phyloP scores from a whole-genome alignment of 148 eudicot genomes.

The Heliosperma pusillum region DNA sequence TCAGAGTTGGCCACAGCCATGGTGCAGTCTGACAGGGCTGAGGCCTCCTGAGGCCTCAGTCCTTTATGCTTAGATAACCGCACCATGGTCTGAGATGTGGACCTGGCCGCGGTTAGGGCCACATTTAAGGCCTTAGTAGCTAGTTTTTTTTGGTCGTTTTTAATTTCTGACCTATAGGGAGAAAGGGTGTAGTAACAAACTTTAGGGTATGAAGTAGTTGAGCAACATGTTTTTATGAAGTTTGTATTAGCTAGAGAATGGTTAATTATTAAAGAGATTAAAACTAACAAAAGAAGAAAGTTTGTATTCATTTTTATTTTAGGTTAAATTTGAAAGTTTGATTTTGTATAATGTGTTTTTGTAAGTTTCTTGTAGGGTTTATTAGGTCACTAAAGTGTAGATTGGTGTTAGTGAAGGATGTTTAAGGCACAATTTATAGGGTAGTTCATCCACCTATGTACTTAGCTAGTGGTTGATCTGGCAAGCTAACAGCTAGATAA shows the following conservation, averaged over 20 bases:
- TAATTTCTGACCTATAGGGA: conserved; percentile 23
- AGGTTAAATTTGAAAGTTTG: not conserved
- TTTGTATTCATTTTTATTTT: conserved; percentile 20
- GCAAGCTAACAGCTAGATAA: not conserved
- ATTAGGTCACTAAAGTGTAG: not conserved
- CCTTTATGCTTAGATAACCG: conserved; percentile 15
- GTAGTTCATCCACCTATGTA: not conserved
- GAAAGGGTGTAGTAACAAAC: conserved; percentile 31
- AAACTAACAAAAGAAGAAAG: conserved; percentile 6
- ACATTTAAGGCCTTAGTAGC: conserved; percentile 30
- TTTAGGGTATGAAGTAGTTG: conserved; percentile 29
- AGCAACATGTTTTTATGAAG: conserved; percentile 29
- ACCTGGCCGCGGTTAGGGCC: conserved; percentile 22
- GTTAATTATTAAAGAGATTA: conserved; percentile 1
- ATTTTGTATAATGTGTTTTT: not conserved
- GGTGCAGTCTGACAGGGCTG: conserved; percentile 35
- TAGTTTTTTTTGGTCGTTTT: conserved; percentile 26
- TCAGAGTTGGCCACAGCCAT: conserved; percentile 23
- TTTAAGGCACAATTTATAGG: conserved; percentile 18
- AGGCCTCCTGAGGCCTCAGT: conserved; percentile 24
- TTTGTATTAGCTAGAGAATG: conserved; percentile 15
- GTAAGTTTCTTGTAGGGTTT: not conserved
- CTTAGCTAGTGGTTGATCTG: not conserved
- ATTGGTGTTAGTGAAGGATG: not conserved
- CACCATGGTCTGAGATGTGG: conserved; percentile 8